Evolutionary conservation across 305 asterid genomes (phyloP), one percentile per base, ranked within the genome.

Genomic region (Fraxinus ornus): DNA sequence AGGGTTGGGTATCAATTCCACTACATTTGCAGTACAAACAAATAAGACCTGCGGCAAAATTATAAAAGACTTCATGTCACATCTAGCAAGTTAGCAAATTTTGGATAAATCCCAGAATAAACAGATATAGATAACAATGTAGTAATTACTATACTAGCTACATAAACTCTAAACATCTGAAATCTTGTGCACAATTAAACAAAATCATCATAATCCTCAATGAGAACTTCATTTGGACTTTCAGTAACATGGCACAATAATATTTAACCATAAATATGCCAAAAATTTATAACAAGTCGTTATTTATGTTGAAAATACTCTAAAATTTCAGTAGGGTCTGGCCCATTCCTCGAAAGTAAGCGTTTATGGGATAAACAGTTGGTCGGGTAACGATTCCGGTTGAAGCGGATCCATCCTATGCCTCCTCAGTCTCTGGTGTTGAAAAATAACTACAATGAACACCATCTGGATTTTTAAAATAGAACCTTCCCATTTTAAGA

Each of bases 11-110:
- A 96, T 94, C 79, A 57, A 93, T 82, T 96, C 98, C 83, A 93
- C 85, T 37, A 96, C 98, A 91, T 96, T 96, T 49, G 98, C 98
- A 15, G 98, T 96, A 79, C 99, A 96, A 55, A 96, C 97, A 86
- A 96, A 96, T 86, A 94, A 90, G 84, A 96, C 99, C 99, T 96
- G 93, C 89, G 84, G 71, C 62, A 74, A 80, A 81, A 21, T 21
- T 49, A 77, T 70, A n/a, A n/a, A 81, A 77, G 33, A 2, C 73
- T 4, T 66, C 80, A 66, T 62, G 72, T 66, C 70, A 70, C 44
- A 64, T 30, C 76, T 35, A 28, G 37, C 78, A 47, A 21, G 78
- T 44, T 22, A 60, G 74, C 26, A 77, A 60, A 77, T 81, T 0
- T 13, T 49, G 55, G 28, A 30, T 26, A 66, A 75, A 49, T n/a